A percentile compares a stretch with the other conserved stretches of the same genome.
phyloP scores from a whole-genome alignment of 2,329 filamentous ascomycete species.

The Verticillium longisporum region DNA sequence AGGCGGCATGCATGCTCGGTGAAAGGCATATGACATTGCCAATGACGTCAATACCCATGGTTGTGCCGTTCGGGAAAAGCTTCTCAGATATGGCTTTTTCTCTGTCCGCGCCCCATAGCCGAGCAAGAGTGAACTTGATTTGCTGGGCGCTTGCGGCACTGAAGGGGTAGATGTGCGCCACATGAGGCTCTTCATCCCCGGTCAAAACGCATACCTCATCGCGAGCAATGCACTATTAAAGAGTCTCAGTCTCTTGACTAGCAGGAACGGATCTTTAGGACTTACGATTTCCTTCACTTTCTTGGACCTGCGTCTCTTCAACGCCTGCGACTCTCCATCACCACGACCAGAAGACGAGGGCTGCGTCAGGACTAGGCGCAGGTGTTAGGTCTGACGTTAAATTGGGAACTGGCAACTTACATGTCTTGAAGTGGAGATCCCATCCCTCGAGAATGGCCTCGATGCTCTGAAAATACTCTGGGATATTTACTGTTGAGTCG shows the following conservation, averaged over 20 bases:
- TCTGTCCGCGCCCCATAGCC: not conserved
- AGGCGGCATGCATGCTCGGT: not conserved
- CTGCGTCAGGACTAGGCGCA: not conserved
- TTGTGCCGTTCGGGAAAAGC: not conserved
- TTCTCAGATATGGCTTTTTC: not conserved
- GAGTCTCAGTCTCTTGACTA: too few species aligned
- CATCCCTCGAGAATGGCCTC: not conserved
- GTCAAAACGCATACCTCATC: not conserved
- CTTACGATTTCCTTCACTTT: not conserved
- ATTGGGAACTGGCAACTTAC: not conserved
- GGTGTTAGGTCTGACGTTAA: not conserved
- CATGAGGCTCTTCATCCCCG: not conserved
- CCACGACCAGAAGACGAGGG: too few species aligned
- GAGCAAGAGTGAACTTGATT: not conserved
- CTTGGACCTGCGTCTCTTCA: not conserved
- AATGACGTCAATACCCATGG: not conserved
- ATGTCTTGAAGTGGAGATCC: not conserved
- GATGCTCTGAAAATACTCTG: not conserved
- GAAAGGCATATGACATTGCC: not conserved
- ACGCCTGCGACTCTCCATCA: not conserved
- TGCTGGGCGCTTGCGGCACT: not conserved
- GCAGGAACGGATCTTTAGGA: too few species aligned
- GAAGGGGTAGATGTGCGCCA: not conserved
- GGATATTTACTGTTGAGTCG: not conserved
- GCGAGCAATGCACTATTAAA: not conserved